Percentiles rank a stretch among this genome's conserved stretches.
phyloP scores from a whole-genome alignment of 768 basidiomycete genomes.

The Mycena polygramma region DNA sequence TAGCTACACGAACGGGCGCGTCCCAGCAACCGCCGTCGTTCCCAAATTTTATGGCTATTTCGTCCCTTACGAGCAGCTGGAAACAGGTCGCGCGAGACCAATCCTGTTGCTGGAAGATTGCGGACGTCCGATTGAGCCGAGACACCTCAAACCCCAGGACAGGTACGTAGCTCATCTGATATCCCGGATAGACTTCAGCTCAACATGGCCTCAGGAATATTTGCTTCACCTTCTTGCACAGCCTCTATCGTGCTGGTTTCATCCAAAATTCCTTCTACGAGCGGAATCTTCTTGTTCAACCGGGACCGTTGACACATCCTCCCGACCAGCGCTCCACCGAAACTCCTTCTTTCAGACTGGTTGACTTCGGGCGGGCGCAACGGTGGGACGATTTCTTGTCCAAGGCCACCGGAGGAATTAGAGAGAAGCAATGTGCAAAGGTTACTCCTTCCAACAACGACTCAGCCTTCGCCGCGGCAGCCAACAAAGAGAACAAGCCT shows the following conservation, averaged over 20 bases:
- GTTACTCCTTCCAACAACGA: neutral
- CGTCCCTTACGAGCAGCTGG: constrained; percentile 10
- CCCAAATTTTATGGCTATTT: constrained; percentile 35
- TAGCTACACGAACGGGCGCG: constrained; percentile 1
- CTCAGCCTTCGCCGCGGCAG: neutral
- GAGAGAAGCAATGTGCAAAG: neutral
- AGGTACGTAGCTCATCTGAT: neutral
- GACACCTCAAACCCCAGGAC: neutral
- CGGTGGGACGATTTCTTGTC: neutral
- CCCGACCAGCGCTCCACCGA: constrained; percentile 22
- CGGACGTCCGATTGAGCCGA: constrained; percentile 26
- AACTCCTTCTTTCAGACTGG: constrained; percentile 35
- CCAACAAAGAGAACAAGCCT: neutral
- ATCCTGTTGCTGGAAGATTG: constrained; percentile 38
- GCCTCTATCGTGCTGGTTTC: constrained; percentile 12
- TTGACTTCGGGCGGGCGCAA: constrained; percentile 34
- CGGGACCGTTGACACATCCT: constrained; percentile 30
- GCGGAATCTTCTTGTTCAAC: constrained; percentile 36
- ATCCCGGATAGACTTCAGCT: no score
- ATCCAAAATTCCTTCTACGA: constrained; percentile 29
- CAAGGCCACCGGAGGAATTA: neutral
- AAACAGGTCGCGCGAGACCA: constrained; percentile 11
- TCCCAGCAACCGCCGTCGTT: constrained; percentile 30
- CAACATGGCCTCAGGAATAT: neutral
- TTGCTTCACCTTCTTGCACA: constrained; percentile 26